Base-by-base conservation (phyloP, 2,329 filamentous ascomycete species). In the Pestalotiopsis sp. region DNA sequence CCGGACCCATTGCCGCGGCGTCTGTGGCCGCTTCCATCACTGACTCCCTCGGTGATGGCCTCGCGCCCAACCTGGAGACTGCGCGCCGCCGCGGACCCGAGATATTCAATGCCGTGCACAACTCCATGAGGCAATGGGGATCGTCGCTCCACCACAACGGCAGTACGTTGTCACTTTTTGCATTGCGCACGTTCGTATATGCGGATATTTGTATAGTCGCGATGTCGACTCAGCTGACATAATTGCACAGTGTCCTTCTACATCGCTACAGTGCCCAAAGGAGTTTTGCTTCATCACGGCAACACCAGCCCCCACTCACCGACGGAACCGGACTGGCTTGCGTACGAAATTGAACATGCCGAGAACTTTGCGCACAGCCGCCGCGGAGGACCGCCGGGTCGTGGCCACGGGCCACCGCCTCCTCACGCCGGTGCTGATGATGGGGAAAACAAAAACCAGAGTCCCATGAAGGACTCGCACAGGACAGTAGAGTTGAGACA, bases 331-430 rank as follows among this genome's bases (percentile, higher is more conserved):
- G 85, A 90, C 71, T 90, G 88, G 87, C 79, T 91, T 2, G 88
- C 88, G 0, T 91, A 90, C 72, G 88, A 91, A 74, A 85, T 88
- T 3, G 88, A 91, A 70, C 88, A 91, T 79, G 87, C 88, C 0
- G 78, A 88, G 68, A 75, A 84, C 5, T 91, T 91, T 76, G 85
- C 87, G 12, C 57, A 41, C 13, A 58, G 65, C 12, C 57, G 65
- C 4, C 65, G 65, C n/a, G 65, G 65, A 31, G 31, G 31, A 17
- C n/a, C 27, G 4, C 57, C 57, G 25, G 57, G 57, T 20, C 55
- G 55, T 45, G 55, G 55, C 14, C 36, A 39, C 20, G 59, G 59
- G 13, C 27, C 27, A 4, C 59, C 58, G 14, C 58, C 59, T 5
- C 14, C 25, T 7, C n/a, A 62, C 38, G 12, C 13, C 2, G 31